These are phyloP conservation scores for Panellus pusillus DNA, from an alignment of 768 basidiomycete species.

Conservation along the genomic window DNA sequence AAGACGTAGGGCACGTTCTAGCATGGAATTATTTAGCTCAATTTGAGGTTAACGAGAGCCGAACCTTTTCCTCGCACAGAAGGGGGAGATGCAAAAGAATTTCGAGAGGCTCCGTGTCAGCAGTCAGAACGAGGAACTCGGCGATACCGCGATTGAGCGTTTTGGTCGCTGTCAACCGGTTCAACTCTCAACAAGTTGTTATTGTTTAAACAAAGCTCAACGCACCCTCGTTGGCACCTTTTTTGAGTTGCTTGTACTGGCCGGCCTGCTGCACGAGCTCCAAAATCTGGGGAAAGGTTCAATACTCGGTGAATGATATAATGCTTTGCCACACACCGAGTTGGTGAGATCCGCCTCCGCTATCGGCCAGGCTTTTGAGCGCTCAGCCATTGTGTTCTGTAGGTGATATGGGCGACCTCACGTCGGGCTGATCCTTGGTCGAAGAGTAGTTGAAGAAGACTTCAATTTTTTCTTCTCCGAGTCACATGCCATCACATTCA, in stretches of 20 bases:
- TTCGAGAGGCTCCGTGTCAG: constrained; percentile 96
- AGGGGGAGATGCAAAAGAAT: constrained; percentile 96
- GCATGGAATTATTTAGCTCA: background rate
- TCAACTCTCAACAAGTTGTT: background rate
- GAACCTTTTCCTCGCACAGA: constrained; percentile 96
- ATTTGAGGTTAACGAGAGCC: constrained; percentile 11
- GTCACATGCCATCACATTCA: no score
- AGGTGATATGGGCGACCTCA: constrained; percentile 62
- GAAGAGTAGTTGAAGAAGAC: constrained; percentile 13
- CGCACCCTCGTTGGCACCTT: constrained; percentile 96
- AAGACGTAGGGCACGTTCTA: constrained; percentile 97
- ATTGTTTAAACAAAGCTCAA: background rate
- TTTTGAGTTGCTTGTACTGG: constrained; percentile 98
- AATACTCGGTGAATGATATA: background rate
- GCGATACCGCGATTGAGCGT: constrained; percentile 97
- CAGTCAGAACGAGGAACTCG: constrained; percentile 96
- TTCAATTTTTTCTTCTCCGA: no score
- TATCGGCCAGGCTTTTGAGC: constrained; percentile 85
- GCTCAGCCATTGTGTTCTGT: constrained; percentile 58
- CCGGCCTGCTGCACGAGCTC: constrained; percentile 93
- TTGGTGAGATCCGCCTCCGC: constrained; percentile 88
- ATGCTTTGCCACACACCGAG: constrained; percentile 53
- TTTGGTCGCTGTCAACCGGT: constrained; percentile 73
- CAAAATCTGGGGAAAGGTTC: constrained; percentile 63
- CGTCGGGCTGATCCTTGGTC: constrained; percentile 86